These are phyloP conservation scores for Puya raimondii DNA, from an alignment of 176 grass and related monocot species.

Conservation along the genomic window DNA sequence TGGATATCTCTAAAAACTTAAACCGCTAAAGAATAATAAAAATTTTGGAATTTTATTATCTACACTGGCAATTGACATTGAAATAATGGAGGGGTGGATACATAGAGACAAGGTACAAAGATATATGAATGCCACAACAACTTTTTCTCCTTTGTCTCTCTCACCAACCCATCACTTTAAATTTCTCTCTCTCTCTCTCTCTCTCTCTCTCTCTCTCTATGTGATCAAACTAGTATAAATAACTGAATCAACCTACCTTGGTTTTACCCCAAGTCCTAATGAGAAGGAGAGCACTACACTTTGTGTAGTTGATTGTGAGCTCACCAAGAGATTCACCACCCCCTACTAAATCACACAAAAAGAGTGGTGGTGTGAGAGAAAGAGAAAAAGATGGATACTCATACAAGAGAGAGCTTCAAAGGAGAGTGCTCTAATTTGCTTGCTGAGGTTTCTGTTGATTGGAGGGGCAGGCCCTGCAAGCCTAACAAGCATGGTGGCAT, in stretches of 20 bases:
- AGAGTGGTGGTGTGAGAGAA: conserved; percentile 44
- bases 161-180: conserved; percentile 5
- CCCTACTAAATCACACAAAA: not conserved
- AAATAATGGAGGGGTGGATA: too few relatives aligned
- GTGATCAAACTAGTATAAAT: conserved; percentile 28
- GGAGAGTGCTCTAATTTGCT: not conserved
- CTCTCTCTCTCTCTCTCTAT: not conserved
- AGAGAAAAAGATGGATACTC: conserved; percentile 14
- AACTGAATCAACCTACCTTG: conserved; percentile 29
- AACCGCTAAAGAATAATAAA: too few relatives aligned
- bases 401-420: not conserved
- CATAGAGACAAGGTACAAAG: too few relatives aligned
- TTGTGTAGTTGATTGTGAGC: not conserved
- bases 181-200: conserved; percentile 7
- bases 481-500: conserved; percentile 60
- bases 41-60: too few relatives aligned
- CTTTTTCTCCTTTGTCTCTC: conserved; percentile 12
- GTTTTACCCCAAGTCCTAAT: conserved; percentile 15
- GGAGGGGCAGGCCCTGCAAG: conserved; percentile 64
- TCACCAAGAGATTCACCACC: not conserved
- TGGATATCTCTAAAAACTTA: too few relatives aligned
- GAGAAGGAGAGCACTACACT: not conserved
- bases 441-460: conserved; percentile 51
- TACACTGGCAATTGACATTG: too few relatives aligned
- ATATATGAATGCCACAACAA: too few relatives aligned